Evolutionary conservation across 139 green algal genomes (phyloP).

Genomic region (Chlamydomonas applanata): DNA sequence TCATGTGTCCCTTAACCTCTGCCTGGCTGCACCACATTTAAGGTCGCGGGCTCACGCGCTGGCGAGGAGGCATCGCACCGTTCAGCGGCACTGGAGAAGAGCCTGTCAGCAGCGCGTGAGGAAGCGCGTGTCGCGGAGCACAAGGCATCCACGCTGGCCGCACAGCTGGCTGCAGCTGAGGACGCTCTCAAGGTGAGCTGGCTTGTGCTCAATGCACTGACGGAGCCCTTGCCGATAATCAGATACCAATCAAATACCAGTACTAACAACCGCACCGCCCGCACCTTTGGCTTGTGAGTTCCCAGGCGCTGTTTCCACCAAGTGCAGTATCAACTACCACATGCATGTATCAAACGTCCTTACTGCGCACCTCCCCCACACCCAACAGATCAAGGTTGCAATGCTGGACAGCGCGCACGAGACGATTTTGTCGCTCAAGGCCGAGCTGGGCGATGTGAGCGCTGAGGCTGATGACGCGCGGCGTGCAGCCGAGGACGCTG

Average conservation of each 20-base stretch:
- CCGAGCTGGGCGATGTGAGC: slow-evolving; percentile 36
- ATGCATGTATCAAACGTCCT: not conserved
- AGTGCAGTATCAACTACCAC: not conserved
- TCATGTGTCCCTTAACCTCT: too few relatives aligned
- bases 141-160: slow-evolving; percentile 14
- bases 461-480: slow-evolving; percentile 41
- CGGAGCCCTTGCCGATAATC: too few relatives aligned
- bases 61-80: not conserved
- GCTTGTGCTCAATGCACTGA: too few relatives aligned
- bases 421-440: slow-evolving; percentile 58
- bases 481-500: slow-evolving; percentile 37
- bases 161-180: slow-evolving; percentile 32
- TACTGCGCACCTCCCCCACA: not conserved
- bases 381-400: slow-evolving; percentile 62
- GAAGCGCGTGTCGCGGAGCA: slow-evolving; percentile 11
- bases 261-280: too few relatives aligned
- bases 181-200: slow-evolving; percentile 63
- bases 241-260: too few relatives aligned
- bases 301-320: not conserved
- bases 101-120: slow-evolving; percentile 15
- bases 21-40: too few relatives aligned
- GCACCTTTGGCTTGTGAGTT: not conserved
- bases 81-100: slow-evolving; percentile 5
- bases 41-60: too few relatives aligned
- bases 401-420: slow-evolving; percentile 76